A percentile compares a stretch with the other conserved stretches of the same genome.
Evolutionary conservation across 2,329 filamentous ascomycete genomes (phyloP).

Genomic region (Xylariomycetidae sp.): DNA sequence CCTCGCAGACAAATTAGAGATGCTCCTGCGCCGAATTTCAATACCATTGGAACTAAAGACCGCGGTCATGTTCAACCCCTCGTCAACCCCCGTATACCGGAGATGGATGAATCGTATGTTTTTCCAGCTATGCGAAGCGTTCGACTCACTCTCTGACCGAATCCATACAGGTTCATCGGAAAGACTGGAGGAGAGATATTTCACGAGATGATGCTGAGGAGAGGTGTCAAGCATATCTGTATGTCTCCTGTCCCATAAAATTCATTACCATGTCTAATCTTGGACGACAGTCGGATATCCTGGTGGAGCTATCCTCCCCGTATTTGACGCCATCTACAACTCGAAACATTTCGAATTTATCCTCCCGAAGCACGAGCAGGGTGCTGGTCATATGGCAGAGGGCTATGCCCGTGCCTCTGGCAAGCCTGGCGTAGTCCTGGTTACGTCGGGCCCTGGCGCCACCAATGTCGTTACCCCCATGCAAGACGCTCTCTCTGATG

Average conservation of each 20-base stretch:
- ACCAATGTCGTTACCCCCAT: conserved; percentile 96
- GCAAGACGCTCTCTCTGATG: conserved; percentile 93
- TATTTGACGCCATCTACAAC: conserved; percentile 99
- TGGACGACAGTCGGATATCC: conserved; percentile 72
- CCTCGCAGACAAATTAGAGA: conserved; percentile 49
- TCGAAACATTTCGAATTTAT: conserved; percentile 96
- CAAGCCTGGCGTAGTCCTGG: conserved; percentile 90
- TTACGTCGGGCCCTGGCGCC: conserved; percentile 93
- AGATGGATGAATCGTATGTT: conserved; percentile 77
- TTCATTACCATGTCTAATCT: conserved; percentile 8
- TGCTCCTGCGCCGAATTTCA: conserved; percentile 60
- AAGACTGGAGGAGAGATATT: conserved; percentile 96
- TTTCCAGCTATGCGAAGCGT: background rate
- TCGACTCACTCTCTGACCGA: conserved; percentile 10
- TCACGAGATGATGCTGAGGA: conserved; percentile 97
- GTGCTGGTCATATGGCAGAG: conserved; percentile 97
- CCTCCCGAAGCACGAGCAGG: conserved; percentile 93
- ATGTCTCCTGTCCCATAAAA: conserved; percentile 37
- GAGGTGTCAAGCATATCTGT: conserved; percentile 92
- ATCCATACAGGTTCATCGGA: conserved; percentile 68
- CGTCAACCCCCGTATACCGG: conserved; percentile 52
- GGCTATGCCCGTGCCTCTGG: conserved; percentile 92
- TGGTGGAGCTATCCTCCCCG: conserved; percentile 91
- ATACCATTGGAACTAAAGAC: conserved; percentile 37
- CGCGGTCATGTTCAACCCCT: conserved; percentile 66